Conservation (phyloP, 768 basidiomycete genomes). For the Vararia minispora region DNA sequence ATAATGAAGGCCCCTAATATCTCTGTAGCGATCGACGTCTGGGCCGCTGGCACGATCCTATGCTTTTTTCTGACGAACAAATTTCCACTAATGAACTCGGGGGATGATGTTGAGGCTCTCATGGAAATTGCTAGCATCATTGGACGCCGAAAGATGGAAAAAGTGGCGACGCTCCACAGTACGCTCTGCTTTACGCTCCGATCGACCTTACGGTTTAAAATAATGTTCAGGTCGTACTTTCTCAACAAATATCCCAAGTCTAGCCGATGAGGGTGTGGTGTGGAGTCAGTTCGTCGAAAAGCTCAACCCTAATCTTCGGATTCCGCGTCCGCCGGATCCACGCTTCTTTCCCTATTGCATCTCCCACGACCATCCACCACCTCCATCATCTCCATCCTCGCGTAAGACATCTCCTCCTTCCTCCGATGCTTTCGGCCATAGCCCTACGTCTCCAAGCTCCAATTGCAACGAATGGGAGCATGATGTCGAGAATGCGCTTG, state of each 20-base stretch:
- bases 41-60: conserved; percentile 89
- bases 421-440: conserved; percentile 14
- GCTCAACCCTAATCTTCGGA: conserved; percentile 62
- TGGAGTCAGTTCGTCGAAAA: conserved; percentile 69
- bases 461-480: conserved; percentile 30
- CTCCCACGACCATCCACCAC: conserved; percentile 13
- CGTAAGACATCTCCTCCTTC: conserved; percentile 14
- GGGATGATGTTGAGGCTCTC: conserved; percentile 88
- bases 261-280: conserved; percentile 52
- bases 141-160: conserved; percentile 76
- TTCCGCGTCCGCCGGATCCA: conserved; percentile 37
- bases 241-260: conserved; percentile 77
- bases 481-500: conserved; percentile 58
- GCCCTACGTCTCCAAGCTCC: conserved; percentile 18
- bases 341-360: conserved; percentile 42
- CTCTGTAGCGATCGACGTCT: conserved; percentile 81
- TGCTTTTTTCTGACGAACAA: conserved; percentile 87
- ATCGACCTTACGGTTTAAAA: conserved; percentile 1
- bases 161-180: conserved; percentile 84
- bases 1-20: conserved; percentile 6
- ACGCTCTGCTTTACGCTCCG: conserved; percentile 8
- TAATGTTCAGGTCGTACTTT: conserved; percentile 66
- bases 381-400: conserved; percentile 16
- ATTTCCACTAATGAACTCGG: conserved; percentile 90
- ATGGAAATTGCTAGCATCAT: conserved; percentile 90